phyloP scores from a whole-genome alignment of 148 eudicot species.

The Spergularia bocconei region DNA sequence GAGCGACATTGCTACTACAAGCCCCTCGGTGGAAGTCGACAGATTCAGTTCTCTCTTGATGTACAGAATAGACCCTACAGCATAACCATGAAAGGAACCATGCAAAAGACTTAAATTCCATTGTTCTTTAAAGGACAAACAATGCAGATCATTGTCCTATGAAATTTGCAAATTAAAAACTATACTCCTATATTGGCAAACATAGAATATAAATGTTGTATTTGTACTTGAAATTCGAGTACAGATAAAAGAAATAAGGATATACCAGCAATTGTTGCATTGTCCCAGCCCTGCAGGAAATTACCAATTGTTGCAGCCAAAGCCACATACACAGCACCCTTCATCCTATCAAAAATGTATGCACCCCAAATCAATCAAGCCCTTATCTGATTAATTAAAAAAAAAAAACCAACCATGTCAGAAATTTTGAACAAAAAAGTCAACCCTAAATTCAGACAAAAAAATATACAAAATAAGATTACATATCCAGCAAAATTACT shows the following conservation, averaged over 20 bases:
- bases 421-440: conserved; percentile 8
- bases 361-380: conserved; percentile 17
- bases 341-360: conserved; percentile 38
- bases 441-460: conserved; percentile 11
- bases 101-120: background rate
- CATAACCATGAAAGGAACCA: conserved; percentile 5
- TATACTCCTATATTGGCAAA: background rate
- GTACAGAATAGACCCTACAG: conserved; percentile 67
- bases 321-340: conserved; percentile 67
- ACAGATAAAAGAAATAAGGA: background rate
- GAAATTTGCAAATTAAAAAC: background rate
- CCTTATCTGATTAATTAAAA: background rate
- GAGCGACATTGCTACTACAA: conserved; percentile 91
- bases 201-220: background rate
- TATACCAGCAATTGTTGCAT: conserved; percentile 77
- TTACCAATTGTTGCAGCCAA: conserved; percentile 74
- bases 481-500: conserved; percentile 5
- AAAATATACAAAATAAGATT: background rate
- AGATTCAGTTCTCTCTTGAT: conserved; percentile 63
- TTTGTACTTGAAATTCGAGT: background rate
- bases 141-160: background rate
- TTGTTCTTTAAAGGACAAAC: background rate
- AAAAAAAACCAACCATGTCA: background rate
- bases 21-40: conserved; percentile 61
- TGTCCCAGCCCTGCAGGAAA: conserved; percentile 82